phyloP scores from a whole-genome alignment of 2,329 filamentous ascomycete genomes.

The Alternaria solani region DNA sequence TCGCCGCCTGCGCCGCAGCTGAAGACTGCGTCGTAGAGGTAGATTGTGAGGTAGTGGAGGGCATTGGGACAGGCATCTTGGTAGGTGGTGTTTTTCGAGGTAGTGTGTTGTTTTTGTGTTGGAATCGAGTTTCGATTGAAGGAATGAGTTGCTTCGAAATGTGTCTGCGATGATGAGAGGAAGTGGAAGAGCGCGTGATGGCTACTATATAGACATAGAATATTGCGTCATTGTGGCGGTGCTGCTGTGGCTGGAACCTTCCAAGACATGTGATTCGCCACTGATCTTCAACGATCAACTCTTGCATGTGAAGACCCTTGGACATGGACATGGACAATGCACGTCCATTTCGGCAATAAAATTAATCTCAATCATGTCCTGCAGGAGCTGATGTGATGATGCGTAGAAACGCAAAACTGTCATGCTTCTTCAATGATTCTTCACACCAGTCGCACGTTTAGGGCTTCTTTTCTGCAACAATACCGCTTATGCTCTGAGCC shows the following conservation, averaged over 20 bases:
- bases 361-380: not conserved
- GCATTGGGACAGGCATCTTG: constrained; percentile 41
- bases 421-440: too few species aligned
- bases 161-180: not conserved
- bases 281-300: not conserved
- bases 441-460: not conserved
- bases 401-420: not conserved
- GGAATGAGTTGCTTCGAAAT: not conserved
- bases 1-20: constrained; percentile 34
- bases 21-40: constrained; percentile 24
- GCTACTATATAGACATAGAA: not conserved
- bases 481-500: not conserved
- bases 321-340: not conserved
- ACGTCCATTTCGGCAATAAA: not conserved
- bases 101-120: not conserved
- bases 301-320: constrained; percentile 4
- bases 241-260: constrained; percentile 37
- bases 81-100: not conserved
- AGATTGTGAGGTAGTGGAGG: constrained; percentile 28
- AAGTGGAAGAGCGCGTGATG: not conserved
- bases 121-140: not conserved
- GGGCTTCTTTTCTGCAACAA: not conserved
- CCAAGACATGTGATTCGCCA: constrained; percentile 20
- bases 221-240: constrained; percentile 41
- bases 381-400: not conserved